Evolutionary conservation across 495 filamentous ascomycete species (phyloP).

Genomic region (Trichocladium uniseriatum): DNA sequence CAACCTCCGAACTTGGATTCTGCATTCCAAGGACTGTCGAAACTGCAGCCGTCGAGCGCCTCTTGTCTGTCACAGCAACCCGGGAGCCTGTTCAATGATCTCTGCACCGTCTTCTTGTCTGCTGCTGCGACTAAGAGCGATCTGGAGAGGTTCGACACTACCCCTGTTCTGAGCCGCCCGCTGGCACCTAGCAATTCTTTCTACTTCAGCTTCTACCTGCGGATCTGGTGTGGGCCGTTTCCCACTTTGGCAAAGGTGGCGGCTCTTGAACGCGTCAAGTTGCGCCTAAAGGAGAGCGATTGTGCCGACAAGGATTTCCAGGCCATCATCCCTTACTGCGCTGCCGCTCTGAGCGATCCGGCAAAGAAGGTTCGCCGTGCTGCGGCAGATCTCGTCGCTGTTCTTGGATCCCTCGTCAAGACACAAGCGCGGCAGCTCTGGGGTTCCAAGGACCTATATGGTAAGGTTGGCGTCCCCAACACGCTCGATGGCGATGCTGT

Average conservation of each 20-base stretch:
- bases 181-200: conserved; percentile 50
- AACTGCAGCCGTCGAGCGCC: conserved; percentile 26
- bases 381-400: conserved; percentile 53
- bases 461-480: conserved; percentile 39
- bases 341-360: conserved; percentile 64
- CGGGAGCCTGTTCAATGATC: conserved; percentile 40
- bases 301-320: conserved; percentile 57
- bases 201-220: conserved; percentile 66
- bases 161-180: conserved; percentile 48
- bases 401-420: conserved; percentile 30
- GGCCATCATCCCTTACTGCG: conserved; percentile 64
- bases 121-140: conserved; percentile 42
- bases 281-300: conserved; percentile 41
- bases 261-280: conserved; percentile 53
- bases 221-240: conserved; percentile 62
- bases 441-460: conserved; percentile 39
- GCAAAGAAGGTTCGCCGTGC: conserved; percentile 64
- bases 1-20: conserved; percentile 16
- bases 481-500: conserved; percentile 52
- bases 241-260: conserved; percentile 56
- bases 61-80: conserved; percentile 42
- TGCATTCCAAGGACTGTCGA: conserved; percentile 25
- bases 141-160: conserved; percentile 47
- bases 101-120: conserved; percentile 56
- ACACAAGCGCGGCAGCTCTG: conserved; percentile 16